Conservation (phyloP, 805 yeast species). For the Isabelozyma rhagii region DNA sequence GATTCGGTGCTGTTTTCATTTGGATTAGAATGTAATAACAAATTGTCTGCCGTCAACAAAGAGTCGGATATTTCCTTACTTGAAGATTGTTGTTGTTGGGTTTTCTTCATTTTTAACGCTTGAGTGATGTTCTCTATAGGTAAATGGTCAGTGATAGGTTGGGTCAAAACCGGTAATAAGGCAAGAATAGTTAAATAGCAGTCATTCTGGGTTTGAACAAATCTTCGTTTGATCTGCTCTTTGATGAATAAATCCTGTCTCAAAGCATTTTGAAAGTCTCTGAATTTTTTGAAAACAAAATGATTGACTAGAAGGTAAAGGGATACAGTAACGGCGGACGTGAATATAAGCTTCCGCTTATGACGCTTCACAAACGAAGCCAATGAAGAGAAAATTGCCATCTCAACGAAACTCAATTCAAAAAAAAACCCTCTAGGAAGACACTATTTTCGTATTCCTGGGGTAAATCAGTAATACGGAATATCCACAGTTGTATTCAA, state of each 20-base stretch:
- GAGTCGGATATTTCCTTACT: slow-evolving; percentile 36
- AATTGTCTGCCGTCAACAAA: slow-evolving; percentile 41
- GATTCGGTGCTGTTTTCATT: slow-evolving; percentile 3
- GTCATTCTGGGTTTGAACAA: slow-evolving; percentile 89
- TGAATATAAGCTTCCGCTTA: slow-evolving; percentile 30
- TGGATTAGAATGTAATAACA: slow-evolving; percentile 19
- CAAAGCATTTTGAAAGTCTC: slow-evolving; percentile 38
- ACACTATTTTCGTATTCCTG: no score
- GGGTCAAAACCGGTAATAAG: slow-evolving; percentile 70
- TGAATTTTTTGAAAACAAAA: slow-evolving; percentile 34
- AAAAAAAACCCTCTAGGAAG: no score
- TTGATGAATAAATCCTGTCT: slow-evolving; percentile 40
- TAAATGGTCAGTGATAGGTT: slow-evolving; percentile 56
- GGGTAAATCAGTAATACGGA: no score
- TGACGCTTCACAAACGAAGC: slow-evolving; percentile 40
- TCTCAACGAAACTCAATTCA: slow-evolving; percentile 3
- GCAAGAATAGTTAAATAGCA: slow-evolving; percentile 82
- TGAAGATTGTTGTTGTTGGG: slow-evolving; percentile 15
- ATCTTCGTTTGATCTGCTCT: slow-evolving; percentile 68
- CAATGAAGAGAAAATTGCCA: slow-evolving; percentile 41
- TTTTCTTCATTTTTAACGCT: slow-evolving; percentile 62
- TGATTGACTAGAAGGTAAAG: slow-evolving; percentile 35
- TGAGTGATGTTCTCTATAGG: slow-evolving; percentile 74
- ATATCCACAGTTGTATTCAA: not conserved
- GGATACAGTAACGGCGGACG: slow-evolving; percentile 33